phyloP scores from a whole-genome alignment of 768 basidiomycete genomes.

The Suillus clintonianus region DNA sequence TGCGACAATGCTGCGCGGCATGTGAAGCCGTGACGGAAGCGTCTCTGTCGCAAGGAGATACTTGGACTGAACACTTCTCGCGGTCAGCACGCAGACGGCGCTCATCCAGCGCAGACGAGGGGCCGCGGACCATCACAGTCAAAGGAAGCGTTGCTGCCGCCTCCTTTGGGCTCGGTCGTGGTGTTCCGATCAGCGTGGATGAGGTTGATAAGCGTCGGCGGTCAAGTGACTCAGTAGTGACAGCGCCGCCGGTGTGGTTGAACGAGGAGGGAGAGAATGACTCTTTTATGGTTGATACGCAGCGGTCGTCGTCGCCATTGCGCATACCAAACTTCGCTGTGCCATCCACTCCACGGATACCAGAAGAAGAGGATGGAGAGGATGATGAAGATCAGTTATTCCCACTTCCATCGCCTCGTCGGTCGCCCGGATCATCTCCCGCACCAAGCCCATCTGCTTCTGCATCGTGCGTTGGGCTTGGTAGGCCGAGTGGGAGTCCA shows the following conservation, averaged over 20 bases:
- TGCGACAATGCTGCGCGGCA: slow-evolving; percentile 70
- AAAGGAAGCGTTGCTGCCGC: slow-evolving; percentile 34
- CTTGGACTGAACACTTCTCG: slow-evolving; percentile 66
- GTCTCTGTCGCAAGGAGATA: slow-evolving; percentile 51
- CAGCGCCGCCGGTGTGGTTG: slow-evolving; percentile 6
- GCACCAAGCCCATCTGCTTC: slow-evolving; percentile 35
- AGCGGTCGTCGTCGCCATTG: slow-evolving; percentile 15
- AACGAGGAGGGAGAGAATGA: background rate
- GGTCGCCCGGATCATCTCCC: slow-evolving; percentile 49
- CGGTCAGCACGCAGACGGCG: slow-evolving; percentile 62
- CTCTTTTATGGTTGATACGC: background rate
- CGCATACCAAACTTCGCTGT: background rate
- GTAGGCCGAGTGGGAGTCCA: slow-evolving; percentile 12
- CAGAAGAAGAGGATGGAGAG: slow-evolving; percentile 43
- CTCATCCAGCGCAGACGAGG: slow-evolving; percentile 40
- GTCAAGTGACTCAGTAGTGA: slow-evolving; percentile 36
- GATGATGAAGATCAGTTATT: slow-evolving; percentile 60
- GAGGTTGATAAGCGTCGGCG: slow-evolving; percentile 63
- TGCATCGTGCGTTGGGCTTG: slow-evolving; percentile 20
- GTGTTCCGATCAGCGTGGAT: slow-evolving; percentile 54
- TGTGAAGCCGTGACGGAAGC: slow-evolving; percentile 64
- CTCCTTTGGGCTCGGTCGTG: slow-evolving; percentile 18
- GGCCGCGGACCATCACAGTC: slow-evolving; percentile 31
- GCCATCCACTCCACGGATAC: slow-evolving; percentile 25
- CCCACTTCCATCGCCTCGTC: slow-evolving; percentile 59